Percentiles rank a stretch among this genome's conserved stretches.
These are phyloP conservation scores for Achlya hypogyna DNA, from an alignment of 352 stramenopile species.

Conservation along the genomic window DNA sequence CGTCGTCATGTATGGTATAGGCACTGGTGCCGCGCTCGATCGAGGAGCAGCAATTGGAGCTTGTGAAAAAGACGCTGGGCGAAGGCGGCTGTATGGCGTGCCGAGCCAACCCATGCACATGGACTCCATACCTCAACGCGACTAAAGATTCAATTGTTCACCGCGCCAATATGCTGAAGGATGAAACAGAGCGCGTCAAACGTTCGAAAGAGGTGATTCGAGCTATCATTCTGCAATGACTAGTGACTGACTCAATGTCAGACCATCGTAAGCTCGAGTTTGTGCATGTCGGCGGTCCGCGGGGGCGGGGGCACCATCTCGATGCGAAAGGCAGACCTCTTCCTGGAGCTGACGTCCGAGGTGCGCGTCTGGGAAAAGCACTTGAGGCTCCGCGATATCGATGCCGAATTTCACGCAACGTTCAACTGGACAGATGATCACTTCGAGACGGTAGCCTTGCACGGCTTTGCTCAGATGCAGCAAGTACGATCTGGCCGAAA, in stretches of 20 bases:
- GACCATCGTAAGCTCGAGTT: conserved; percentile 5
- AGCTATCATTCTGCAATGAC: neutral
- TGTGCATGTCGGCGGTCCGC: conserved; percentile 58
- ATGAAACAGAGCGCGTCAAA: conserved; percentile 68
- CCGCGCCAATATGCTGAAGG: conserved; percentile 47
- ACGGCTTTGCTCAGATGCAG: conserved; percentile 86
- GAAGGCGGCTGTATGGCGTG: conserved; percentile 75
- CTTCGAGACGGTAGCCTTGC: conserved; percentile 85
- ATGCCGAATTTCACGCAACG: conserved; percentile 88
- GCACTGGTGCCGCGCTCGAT: conserved; percentile 39
- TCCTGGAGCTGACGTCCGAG: conserved; percentile 62
- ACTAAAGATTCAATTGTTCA: conserved; percentile 40
- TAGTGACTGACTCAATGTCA: neutral
- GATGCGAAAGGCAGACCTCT: conserved; percentile 56
- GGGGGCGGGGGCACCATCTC: conserved; percentile 36
- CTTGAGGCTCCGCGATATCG: conserved; percentile 65
- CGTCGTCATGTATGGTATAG: conserved; percentile 15
- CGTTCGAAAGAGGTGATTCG: conserved; percentile 33
- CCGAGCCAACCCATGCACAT: conserved; percentile 50
- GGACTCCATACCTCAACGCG: conserved; percentile 52
- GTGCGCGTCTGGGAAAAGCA: conserved; percentile 61
- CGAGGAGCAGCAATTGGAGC: conserved; percentile 48
- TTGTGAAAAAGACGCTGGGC: conserved; percentile 65
- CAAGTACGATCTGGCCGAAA: conserved; percentile 26
- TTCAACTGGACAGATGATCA: conserved; percentile 69